A percentile compares a stretch with the other conserved stretches of the same genome.
Conservation (phyloP, 257 asterid species). For the Salvia miltiorrhiza region DNA sequence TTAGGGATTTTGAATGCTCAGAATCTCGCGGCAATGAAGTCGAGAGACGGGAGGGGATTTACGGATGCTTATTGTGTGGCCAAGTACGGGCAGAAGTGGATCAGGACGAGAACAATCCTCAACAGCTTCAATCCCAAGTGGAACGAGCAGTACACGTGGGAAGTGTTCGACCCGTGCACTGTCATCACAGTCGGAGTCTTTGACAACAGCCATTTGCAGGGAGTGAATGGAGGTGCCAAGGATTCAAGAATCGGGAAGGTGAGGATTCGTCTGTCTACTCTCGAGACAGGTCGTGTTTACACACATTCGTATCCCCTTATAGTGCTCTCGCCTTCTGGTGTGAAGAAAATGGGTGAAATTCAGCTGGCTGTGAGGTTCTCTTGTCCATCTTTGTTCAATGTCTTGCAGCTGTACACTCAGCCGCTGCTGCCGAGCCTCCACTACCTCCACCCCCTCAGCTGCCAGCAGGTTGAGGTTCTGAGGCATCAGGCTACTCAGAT, state of each 20-base stretch:
- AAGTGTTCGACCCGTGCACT: conserved; percentile 84
- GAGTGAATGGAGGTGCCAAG: conserved; percentile 40
- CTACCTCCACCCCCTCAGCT: conserved; percentile 62
- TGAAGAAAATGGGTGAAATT: conserved; percentile 79
- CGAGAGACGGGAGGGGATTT: conserved; percentile 46
- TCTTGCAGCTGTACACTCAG: conserved; percentile 50
- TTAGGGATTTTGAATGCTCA: conserved; percentile 79
- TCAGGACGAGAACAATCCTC: conserved; percentile 68
- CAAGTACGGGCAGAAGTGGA: conserved; percentile 95
- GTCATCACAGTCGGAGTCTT: conserved; percentile 74
- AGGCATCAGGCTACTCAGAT: conserved; percentile 77
- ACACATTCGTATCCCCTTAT: conserved; percentile 78
- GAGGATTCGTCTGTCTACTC: conserved; percentile 69
- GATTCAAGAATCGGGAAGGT: conserved; percentile 82
- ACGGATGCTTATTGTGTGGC: conserved; percentile 95
- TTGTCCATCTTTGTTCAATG: conserved; percentile 51
- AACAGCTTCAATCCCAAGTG: conserved; percentile 65
- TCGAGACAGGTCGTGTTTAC: conserved; percentile 67
- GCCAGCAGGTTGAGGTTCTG: conserved; percentile 56
- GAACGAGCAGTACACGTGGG: conserved; percentile 97
- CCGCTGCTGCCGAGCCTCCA: conserved; percentile 68
- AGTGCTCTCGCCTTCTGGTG: conserved; percentile 62
- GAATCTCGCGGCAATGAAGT: conserved; percentile 67
- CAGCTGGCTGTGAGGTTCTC: conserved; percentile 83
- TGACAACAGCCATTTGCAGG: conserved; percentile 70